Percentiles rank a stretch among this genome's conserved stretches.
phyloP scores from a whole-genome alignment of 1,284 basidiomycete genomes.

The Porodaedalea pini region DNA sequence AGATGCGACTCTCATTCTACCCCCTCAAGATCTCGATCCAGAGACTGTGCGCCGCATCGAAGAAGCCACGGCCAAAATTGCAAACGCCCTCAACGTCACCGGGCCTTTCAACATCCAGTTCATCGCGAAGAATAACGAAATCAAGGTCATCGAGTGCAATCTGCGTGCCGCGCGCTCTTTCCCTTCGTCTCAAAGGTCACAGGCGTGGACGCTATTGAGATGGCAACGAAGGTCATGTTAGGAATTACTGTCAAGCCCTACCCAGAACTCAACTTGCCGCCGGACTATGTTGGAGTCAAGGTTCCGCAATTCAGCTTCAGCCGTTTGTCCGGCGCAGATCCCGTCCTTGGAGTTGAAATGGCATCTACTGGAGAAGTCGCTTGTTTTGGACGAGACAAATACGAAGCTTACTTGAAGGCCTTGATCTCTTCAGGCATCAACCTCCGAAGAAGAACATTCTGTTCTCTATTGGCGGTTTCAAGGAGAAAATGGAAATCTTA shows the following conservation, averaged over 20 bases:
- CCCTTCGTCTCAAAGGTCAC: conserved; percentile 99
- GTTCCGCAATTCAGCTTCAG: conserved; percentile 99
- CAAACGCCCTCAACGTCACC: conserved; percentile 96
- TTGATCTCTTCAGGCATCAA: conserved; percentile 93
- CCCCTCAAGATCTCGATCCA: conserved; percentile 96
- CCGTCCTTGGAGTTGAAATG: conserved; percentile 99
- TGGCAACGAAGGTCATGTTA: conserved; percentile 98
- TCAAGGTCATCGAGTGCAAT: conserved; percentile 99
- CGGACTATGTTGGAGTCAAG: conserved; percentile 97
- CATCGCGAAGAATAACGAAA: conserved; percentile 99
- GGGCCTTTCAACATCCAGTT: conserved; percentile 99
- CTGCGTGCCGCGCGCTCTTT: conserved; percentile 97
- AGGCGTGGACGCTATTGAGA: conserved; percentile 94
- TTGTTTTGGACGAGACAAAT: conserved; percentile 96
- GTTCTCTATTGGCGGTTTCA: conserved; percentile 92
- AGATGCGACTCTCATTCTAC: conserved; percentile 96
- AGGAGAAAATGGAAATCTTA: conserved; percentile 96
- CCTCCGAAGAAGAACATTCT: conserved; percentile 95
- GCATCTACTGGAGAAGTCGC: conserved; percentile 99
- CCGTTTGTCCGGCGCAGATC: conserved; percentile 93
- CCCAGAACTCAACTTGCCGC: conserved; percentile 81
- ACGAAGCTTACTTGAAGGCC: conserved; percentile 97
- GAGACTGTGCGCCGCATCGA: conserved; percentile 95
- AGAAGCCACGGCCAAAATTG: conserved; percentile 96
- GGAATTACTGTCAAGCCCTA: conserved; percentile 87